Evolutionary conservation across 2,329 filamentous ascomycete genomes (phyloP).

Genomic region (Penicillium verrucosum): DNA sequence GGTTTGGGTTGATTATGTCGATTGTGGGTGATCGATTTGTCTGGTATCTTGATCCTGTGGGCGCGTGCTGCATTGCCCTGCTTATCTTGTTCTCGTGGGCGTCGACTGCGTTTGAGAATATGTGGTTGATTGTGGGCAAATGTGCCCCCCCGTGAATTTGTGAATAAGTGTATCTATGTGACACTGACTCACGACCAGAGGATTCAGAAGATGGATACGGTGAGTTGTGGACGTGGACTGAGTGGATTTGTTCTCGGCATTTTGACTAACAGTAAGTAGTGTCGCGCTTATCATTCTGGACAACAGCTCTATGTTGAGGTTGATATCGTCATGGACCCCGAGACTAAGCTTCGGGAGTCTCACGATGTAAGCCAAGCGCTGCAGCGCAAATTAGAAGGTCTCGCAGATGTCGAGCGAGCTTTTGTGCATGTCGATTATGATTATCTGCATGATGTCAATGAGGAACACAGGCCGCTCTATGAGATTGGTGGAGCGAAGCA

Average conservation of each 20-base stretch:
- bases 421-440: slow-evolving; percentile 18
- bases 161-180: slow-evolving; percentile 13
- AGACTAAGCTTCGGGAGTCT: slow-evolving; percentile 11
- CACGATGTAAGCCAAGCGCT: slow-evolving; percentile 13
- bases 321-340: slow-evolving; percentile 13
- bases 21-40: slow-evolving; percentile 10
- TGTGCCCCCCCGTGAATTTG: slow-evolving; percentile 9
- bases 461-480: slow-evolving; percentile 3
- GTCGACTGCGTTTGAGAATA: slow-evolving; percentile 10
- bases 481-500: slow-evolving; percentile 1
- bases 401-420: slow-evolving; percentile 10
- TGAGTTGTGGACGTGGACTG: neutral
- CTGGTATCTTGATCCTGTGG: slow-evolving; percentile 11
- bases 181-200: slow-evolving; percentile 10
- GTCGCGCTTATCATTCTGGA: slow-evolving; percentile 9
- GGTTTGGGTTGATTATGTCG: slow-evolving; percentile 10
- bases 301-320: slow-evolving; percentile 12
- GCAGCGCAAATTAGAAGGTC: slow-evolving; percentile 13
- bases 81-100: slow-evolving; percentile 12
- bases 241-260: neutral
- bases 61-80: slow-evolving; percentile 11
- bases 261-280: slow-evolving; percentile 1
- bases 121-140: slow-evolving; percentile 13
- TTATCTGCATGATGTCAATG: slow-evolving; percentile 7
- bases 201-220: slow-evolving; percentile 11